Evolutionary conservation across 768 basidiomycete species (phyloP).

Genomic region (Mycena olivaceomarginata): DNA sequence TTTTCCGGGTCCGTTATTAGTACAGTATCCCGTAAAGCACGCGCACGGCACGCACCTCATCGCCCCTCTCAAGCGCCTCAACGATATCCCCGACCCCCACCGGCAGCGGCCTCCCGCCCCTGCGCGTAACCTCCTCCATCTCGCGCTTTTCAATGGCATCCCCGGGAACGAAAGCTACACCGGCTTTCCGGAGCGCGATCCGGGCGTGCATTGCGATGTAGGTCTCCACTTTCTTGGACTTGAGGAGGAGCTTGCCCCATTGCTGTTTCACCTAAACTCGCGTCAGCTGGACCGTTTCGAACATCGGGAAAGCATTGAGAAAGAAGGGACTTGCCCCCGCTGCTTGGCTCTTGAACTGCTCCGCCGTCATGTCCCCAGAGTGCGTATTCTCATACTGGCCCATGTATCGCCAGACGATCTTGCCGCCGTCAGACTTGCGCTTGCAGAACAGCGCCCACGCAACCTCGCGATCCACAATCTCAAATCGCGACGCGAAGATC

Average conservation of each 20-base stretch:
- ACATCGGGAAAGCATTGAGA: not conserved
- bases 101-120: conserved; percentile 29
- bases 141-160: conserved; percentile 46
- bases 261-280: conserved; percentile 36
- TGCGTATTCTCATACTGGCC: conserved; percentile 49
- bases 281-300: not conserved
- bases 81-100: conserved; percentile 43
- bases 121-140: conserved; percentile 29
- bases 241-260: conserved; percentile 43
- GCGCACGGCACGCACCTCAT: conserved; percentile 43
- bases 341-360: conserved; percentile 41
- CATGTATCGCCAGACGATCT: conserved; percentile 49
- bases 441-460: conserved; percentile 50
- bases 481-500: conserved; percentile 52
- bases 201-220: conserved; percentile 51
- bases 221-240: conserved; percentile 34
- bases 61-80: conserved; percentile 51
- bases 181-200: conserved; percentile 50
- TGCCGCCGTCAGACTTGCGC: not conserved
- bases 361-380: conserved; percentile 47
- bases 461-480: conserved; percentile 41
- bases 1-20: no score
- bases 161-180: conserved; percentile 43
- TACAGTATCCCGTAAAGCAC: no score
- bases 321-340: conserved; percentile 16